Percentiles rank a stretch among this genome's conserved stretches.
phyloP scores from a whole-genome alignment of 2,329 filamentous ascomycete species.

The Diaporthe citrichinensis region DNA sequence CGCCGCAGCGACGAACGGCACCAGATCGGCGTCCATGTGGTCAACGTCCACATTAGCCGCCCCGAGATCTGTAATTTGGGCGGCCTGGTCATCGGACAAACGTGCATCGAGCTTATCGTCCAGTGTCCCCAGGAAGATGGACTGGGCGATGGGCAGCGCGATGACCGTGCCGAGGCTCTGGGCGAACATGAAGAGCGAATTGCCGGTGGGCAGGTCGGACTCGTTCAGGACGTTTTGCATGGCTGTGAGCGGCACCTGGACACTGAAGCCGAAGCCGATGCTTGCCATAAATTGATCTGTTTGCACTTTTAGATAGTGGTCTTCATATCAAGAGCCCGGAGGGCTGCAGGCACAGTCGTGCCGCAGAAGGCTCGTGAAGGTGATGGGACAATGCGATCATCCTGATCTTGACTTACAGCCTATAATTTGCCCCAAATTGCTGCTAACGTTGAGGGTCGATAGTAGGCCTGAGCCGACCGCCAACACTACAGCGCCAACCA shows the following conservation, averaged over 20 bases:
- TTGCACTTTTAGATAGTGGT: not conserved
- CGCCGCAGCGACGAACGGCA: not conserved
- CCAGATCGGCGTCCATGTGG: not conserved
- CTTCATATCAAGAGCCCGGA: not conserved
- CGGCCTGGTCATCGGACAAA: not conserved
- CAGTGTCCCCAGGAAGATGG: not conserved
- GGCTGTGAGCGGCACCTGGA: constrained; percentile 30
- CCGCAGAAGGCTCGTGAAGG: not conserved
- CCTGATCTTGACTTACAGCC: not conserved
- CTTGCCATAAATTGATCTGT: constrained; percentile 33
- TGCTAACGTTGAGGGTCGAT: constrained; percentile 1
- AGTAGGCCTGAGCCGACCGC: constrained; percentile 29
- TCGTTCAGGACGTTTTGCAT: constrained; percentile 35
- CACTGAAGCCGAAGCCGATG: constrained; percentile 29
- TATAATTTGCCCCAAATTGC: constrained; percentile 4
- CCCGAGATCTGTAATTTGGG: not conserved
- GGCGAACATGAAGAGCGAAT: constrained; percentile 21
- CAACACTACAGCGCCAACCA: constrained; percentile 22
- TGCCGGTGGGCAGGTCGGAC: not conserved
- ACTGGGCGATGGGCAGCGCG: constrained; percentile 8
- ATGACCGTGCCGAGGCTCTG: constrained; percentile 5
- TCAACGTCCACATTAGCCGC: not conserved
- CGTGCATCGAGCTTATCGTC: not conserved
- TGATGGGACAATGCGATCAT: too few relatives aligned
- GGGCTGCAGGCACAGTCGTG: too few relatives aligned